phyloP scores from a whole-genome alignment of 805 yeast genomes.

The Zygotorulaspora danielsina region DNA sequence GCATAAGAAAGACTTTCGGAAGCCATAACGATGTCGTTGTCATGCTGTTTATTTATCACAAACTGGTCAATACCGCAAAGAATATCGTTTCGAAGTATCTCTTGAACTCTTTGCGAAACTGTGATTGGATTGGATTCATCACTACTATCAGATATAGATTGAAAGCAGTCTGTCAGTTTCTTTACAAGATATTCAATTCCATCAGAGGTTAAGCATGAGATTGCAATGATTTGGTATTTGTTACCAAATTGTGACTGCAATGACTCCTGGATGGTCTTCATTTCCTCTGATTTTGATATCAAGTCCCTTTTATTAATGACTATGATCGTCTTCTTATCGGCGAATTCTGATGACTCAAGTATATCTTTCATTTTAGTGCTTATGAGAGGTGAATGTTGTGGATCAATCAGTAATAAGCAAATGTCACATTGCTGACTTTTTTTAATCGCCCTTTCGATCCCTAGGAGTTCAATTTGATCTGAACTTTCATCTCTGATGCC shows the following conservation, averaged over 20 bases:
- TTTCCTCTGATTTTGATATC: conserved; percentile 19
- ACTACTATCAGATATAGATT: conserved; percentile 42
- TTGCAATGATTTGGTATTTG: conserved; percentile 28
- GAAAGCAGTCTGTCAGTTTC: conserved; percentile 44
- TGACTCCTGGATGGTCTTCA: conserved; percentile 20
- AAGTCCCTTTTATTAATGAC: conserved; percentile 63
- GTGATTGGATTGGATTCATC: conserved; percentile 60
- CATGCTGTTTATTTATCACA: conserved; percentile 39
- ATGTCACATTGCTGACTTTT: conserved; percentile 62
- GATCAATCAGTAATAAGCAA: conserved; percentile 54
- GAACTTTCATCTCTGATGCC: conserved; percentile 59
- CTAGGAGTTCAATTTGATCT: conserved; percentile 70
- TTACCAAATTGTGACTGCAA: conserved; percentile 23
- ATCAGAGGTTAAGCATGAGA: conserved; percentile 57
- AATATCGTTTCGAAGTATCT: conserved; percentile 71
- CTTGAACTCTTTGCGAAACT: conserved; percentile 72
- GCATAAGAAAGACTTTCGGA: conserved; percentile 70
- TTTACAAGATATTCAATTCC: conserved; percentile 53
- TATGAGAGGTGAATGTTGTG: conserved; percentile 24
- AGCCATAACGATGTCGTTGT: conserved; percentile 73
- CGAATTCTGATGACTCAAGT: conserved; percentile 13
- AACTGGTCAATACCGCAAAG: conserved; percentile 70
- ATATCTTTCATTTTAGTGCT: conserved; percentile 37
- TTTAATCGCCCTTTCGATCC: conserved; percentile 69
- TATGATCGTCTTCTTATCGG: conserved; percentile 33